phyloP scores from a whole-genome alignment of 164 flowering plant genomes.

The Aristolochia contorta region DNA sequence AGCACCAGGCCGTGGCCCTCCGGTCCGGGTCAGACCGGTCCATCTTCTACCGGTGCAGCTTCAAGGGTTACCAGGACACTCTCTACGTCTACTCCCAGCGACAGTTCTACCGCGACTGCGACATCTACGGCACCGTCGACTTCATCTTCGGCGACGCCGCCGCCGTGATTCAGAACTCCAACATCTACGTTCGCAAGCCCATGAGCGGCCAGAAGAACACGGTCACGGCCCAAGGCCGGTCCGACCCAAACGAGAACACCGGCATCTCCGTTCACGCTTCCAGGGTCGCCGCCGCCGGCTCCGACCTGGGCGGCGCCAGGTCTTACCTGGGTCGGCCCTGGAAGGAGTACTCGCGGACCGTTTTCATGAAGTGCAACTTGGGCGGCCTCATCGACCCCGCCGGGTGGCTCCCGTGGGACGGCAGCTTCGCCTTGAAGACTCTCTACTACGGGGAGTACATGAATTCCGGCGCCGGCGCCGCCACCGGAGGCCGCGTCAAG shows the following conservation, averaged over 20 bases:
- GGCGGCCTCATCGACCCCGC: conserved; percentile 28
- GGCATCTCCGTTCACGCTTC: conserved; percentile 46
- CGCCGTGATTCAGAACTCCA: conserved; percentile 38
- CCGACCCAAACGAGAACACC: conserved; percentile 39
- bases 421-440: conserved; percentile 30
- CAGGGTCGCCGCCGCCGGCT: conserved; percentile 16
- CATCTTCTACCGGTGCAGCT: conserved; percentile 39
- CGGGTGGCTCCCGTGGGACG: conserved; percentile 55
- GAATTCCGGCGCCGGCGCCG: conserved; percentile 42
- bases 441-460: conserved; percentile 49
- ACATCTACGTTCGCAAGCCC: conserved; percentile 33
- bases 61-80: conserved; percentile 64
- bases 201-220: conserved; percentile 28
- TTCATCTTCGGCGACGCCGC: conserved; percentile 56
- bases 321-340: conserved; percentile 55
- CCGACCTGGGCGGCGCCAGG: conserved; percentile 16
- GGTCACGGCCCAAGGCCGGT: conserved; percentile 52
- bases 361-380: conserved; percentile 31
- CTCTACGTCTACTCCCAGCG: conserved; percentile 41
- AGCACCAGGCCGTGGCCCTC: conserved; percentile 56
- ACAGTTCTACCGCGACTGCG: conserved; percentile 55
- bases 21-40: conserved; percentile 42
- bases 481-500: conserved; percentile 30
- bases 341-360: conserved; percentile 46
- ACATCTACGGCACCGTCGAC: conserved; percentile 48